phyloP scores from a whole-genome alignment of 176 grass and related monocot species.

The Triticum timopheevii region DNA sequence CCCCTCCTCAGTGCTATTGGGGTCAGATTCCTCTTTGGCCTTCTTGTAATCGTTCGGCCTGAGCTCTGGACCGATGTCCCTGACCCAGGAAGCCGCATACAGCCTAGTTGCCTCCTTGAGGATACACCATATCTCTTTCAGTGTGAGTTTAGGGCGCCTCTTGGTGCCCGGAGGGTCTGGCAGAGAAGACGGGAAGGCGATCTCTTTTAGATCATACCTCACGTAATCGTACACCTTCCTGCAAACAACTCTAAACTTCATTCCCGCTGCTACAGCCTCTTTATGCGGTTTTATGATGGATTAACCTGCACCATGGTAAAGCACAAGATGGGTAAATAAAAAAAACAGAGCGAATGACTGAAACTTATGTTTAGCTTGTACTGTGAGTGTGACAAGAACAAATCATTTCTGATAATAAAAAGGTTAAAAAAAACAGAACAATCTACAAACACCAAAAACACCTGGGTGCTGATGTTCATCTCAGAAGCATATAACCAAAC shows the following conservation, averaged over 20 bases:
- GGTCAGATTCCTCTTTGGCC: not conserved
- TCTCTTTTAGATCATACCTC: not conserved
- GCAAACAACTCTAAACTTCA: slow-evolving; percentile 62
- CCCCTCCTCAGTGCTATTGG: not conserved
- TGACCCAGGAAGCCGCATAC: not conserved
- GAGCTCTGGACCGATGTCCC: slow-evolving; percentile 48
- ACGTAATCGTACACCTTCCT: slow-evolving; percentile 32
- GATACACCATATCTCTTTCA: not conserved
- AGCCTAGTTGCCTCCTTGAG: not conserved
- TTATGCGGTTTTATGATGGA: not conserved
- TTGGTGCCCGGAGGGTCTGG: not conserved
- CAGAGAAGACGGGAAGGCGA: not conserved
- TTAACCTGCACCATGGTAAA: not conserved
- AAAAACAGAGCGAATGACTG: not conserved
- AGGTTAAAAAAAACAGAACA: no score
- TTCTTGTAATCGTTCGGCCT: slow-evolving; percentile 47
- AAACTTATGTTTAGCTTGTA: not conserved
- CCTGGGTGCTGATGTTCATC: not conserved
- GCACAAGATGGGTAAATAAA: no score
- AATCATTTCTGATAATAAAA: no score
- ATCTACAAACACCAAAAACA: no score
- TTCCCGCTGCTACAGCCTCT: slow-evolving; percentile 4
- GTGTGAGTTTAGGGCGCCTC: not conserved
- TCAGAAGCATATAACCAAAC: slow-evolving; percentile 1
- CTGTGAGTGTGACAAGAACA: not conserved